Percentiles rank a stretch among this genome's conserved stretches.
Evolutionary conservation across 331 rosid species (phyloP).

Genomic region (Prunus yedoensis): DNA sequence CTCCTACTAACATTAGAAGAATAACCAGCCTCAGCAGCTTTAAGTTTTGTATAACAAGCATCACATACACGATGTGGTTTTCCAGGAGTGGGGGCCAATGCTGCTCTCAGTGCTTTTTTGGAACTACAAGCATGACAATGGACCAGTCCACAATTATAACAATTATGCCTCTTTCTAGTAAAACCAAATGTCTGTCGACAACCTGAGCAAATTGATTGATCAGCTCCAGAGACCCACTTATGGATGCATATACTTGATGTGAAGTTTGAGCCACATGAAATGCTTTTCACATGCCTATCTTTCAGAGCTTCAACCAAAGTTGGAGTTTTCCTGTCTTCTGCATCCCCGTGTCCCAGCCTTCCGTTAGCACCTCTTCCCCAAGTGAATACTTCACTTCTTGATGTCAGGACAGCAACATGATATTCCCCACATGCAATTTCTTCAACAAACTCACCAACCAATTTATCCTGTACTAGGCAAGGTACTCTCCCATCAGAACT

Average conservation of each 20-base stretch:
- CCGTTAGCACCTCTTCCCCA: conserved; percentile 98
- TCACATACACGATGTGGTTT: conserved; percentile 96
- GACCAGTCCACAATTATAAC: conserved; percentile 89
- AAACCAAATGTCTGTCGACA: conserved; percentile 95
- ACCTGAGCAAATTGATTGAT: conserved; percentile 85
- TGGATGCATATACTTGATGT: conserved; percentile 84
- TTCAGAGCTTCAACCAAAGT: conserved; percentile 79
- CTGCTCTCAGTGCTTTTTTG: conserved; percentile 72
- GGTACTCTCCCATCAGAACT: conserved; percentile 74
- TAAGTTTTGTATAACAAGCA: conserved; percentile 75
- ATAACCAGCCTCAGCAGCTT: conserved; percentile 48
- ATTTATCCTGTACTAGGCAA: conserved; percentile 67
- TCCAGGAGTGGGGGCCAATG: conserved; percentile 93
- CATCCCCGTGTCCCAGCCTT: conserved; percentile 89
- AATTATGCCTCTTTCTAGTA: conserved; percentile 88
- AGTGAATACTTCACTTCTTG: conserved; percentile 88
- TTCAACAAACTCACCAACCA: conserved; percentile 89
- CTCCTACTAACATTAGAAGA: conserved; percentile 38
- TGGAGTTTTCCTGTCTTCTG: conserved; percentile 61
- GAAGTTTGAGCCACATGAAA: conserved; percentile 81
- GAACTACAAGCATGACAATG: conserved; percentile 95
- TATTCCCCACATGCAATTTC: conserved; percentile 80
- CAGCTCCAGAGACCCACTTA: conserved; percentile 92
- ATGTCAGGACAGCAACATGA: conserved; percentile 80
- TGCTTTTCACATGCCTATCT: conserved; percentile 77